Evolutionary conservation across 805 yeast genomes (phyloP), one percentile per base, ranked within the genome.

Genomic region (Candida incommunis): DNA sequence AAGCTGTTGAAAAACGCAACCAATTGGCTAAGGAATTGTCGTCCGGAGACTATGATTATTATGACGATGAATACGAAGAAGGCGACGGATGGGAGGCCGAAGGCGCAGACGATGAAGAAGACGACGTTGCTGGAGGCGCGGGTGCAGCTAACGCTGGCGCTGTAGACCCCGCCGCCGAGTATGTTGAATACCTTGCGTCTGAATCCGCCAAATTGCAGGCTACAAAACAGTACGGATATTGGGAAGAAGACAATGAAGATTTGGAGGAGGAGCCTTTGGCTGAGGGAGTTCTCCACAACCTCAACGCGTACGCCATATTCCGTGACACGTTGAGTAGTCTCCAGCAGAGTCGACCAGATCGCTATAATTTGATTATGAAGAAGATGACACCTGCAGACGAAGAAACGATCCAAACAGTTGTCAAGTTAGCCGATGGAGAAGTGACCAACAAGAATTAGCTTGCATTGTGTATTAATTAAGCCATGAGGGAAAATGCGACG

Each of bases 1-100:
- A 57, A 1, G 95, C 96, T 0, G 72, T 84, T 34, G 71, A 70
- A 43, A 68, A 71, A 18, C 66, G 83, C 51, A 88, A 78, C 46
- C 77, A 72, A 54, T 73, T 75, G 54, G 70, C 86, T 47, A 73
- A 71, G 51, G 74, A 72, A 43, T 82, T 71, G 51, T 69, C 60
- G n/a, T 52, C 48, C 25, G 11, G 42, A n/a, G 47, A 48, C 5
- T 47, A 43, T 13, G 47, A 56, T 43, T 54, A 61, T 5, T 69
- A 63, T 45, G 68, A 59, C 20, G 65, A 58, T 21, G 66, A 57
- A 3, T 52, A 53, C 3, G 65, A 53, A 13, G 62, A 59, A 18
- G 54, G 49, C 40, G 69, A 68, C 43, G 69, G 65, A 22, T 60
- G 62, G 43, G 70, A 65, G 44, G 62, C 49, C 24, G 58, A 51